phyloP scores from a whole-genome alignment of 805 yeast genomes.

The Wickerhamiella occidentalis region DNA sequence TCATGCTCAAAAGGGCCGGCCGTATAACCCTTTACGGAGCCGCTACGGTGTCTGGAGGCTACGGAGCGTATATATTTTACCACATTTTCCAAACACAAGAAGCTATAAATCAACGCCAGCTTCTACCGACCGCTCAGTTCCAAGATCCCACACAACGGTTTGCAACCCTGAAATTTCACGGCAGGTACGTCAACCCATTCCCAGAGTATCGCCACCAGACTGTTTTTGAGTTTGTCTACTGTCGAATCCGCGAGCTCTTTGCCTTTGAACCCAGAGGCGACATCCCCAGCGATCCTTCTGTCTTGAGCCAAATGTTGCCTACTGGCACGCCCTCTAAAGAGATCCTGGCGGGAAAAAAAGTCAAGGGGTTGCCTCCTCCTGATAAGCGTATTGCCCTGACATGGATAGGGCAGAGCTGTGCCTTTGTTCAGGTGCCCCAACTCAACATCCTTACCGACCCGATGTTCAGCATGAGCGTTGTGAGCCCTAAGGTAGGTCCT shows the following conservation, averaged over 20 bases:
- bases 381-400: constrained; percentile 49
- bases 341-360: constrained; percentile 2
- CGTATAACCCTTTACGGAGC: background rate
- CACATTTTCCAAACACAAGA: constrained; percentile 15
- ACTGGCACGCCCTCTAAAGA: constrained; percentile 45
- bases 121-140: constrained; percentile 11
- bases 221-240: constrained; percentile 65
- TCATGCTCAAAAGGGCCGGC: background rate
- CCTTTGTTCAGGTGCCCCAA: constrained; percentile 45
- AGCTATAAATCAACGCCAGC: constrained; percentile 17
- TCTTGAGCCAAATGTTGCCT: constrained; percentile 48
- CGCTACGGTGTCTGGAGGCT: constrained; percentile 16
- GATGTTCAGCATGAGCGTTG: constrained; percentile 51
- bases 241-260: constrained; percentile 59
- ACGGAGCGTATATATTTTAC: constrained; percentile 18
- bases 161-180: constrained; percentile 29
- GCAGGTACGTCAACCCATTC: constrained; percentile 84
- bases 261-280: constrained; percentile 49
- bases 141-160: constrained; percentile 15
- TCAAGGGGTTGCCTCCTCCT: constrained; percentile 12
- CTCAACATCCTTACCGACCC: constrained; percentile 74
- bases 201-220: constrained; percentile 84
- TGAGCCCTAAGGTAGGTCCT: constrained; percentile 62
- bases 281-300: constrained; percentile 37
- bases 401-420: constrained; percentile 91